Evolutionary conservation across 2,329 filamentous ascomycete genomes (phyloP), one percentile per base, ranked within the genome.

Genomic region (Plectosphaerella cucumerina): DNA sequence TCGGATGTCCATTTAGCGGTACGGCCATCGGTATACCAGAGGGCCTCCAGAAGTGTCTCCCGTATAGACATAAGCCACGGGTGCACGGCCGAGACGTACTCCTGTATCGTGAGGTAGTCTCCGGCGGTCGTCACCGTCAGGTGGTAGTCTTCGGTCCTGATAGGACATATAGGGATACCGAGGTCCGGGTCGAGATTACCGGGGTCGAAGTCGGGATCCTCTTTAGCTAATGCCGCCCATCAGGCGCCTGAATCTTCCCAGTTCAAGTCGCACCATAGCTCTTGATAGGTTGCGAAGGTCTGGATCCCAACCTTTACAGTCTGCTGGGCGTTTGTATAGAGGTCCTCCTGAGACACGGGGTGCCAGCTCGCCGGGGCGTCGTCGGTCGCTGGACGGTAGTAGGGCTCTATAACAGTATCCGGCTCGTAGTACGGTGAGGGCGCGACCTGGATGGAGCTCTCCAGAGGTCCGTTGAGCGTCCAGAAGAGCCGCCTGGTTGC

Each of bases 61-160:
- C 50, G 45, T 18, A 47, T 43, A 26, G 20, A 44, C 51, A 58
- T 53, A 22, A 60, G 50, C 56, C 58, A 59, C 11, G 53, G 56
- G 34, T 60, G 58, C 50, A 60, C 45, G 31, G 50, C 52, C 11
- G 53, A 52, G 17, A 61, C 34, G 49, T 57, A 60, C 14, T 60
- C 59, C 46, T 60, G 58, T 5, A 61, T 17, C 9, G 58, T 59
- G 20, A 60, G 44, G 39, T 57, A 56, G 33, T 48, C 56, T n/a
- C 53, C 46, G 9, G 34, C 20, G 18, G 51, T n/a, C 4, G 44
- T 50, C 31, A 50, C 46, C 37, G 23, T 26, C 9, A 26, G 23
- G 23, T 5, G 5, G 9, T 26, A 26, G 23, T 26, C 23, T 5
- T 9, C 9, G 9, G 23, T 5, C 5, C 5, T 5, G 23, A 26